phyloP scores from a whole-genome alignment of 208 protist species.

The Trypanosoma congolense region DNA sequence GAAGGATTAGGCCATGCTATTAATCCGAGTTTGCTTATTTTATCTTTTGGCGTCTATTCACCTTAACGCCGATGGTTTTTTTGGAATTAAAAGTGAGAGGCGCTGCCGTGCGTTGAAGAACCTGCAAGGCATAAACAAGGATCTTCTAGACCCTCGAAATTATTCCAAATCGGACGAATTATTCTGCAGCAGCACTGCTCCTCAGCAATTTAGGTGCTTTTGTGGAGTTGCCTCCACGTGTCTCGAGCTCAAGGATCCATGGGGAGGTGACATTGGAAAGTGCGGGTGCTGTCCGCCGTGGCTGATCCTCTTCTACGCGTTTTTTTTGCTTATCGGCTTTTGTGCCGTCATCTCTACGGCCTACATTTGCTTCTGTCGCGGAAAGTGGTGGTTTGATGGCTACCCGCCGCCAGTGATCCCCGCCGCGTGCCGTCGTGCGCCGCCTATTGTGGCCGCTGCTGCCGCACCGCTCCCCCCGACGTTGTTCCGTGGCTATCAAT shows the following conservation, averaged over 20 bases:
- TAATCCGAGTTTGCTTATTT: background rate
- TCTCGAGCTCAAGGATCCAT: slow-evolving; percentile 11
- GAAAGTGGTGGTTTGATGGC: slow-evolving; percentile 60
- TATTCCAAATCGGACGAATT: slow-evolving; percentile 12
- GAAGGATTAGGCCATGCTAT: background rate
- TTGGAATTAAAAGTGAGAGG: background rate
- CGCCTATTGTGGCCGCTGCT: slow-evolving; percentile 29
- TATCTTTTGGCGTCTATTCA: slow-evolving; percentile 16
- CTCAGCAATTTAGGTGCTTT: slow-evolving; percentile 14
- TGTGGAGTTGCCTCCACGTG: slow-evolving; percentile 17
- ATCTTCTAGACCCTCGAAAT: background rate
- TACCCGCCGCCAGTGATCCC: slow-evolving; percentile 30
- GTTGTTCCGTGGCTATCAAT: slow-evolving; percentile 54
- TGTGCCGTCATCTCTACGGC: slow-evolving; percentile 13
- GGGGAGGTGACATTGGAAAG: slow-evolving; percentile 51
- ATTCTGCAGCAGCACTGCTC: slow-evolving; percentile 24
- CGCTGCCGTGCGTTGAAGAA: background rate
- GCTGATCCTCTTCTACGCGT: slow-evolving; percentile 39
- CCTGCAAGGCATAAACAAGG: slow-evolving; percentile 14
- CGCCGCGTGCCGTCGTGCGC: slow-evolving; percentile 40
- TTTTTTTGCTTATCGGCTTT: slow-evolving; percentile 23
- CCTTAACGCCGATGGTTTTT: background rate
- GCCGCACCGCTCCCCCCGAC: slow-evolving; percentile 33
- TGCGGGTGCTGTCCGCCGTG: slow-evolving; percentile 59
- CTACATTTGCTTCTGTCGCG: slow-evolving; percentile 36